A percentile compares a stretch with the other conserved stretches of the same genome.
Evolutionary conservation across 768 basidiomycete genomes (phyloP).

Genomic region (Sarcodon aspratus): DNA sequence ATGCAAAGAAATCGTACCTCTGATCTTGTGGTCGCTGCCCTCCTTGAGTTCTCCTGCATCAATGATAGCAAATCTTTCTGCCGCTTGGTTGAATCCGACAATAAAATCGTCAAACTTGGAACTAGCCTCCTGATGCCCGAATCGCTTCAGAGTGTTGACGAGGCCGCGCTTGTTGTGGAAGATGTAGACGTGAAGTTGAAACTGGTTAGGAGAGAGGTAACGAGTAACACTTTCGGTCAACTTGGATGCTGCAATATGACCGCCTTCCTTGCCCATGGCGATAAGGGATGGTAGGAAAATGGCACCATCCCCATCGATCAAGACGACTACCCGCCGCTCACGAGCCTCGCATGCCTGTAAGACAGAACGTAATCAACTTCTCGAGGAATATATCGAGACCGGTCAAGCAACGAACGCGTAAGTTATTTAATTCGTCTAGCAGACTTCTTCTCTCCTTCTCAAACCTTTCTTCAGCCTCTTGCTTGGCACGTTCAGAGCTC

Average conservation of each 20-base stretch:
- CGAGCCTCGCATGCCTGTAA: conserved; percentile 9
- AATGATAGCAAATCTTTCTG: conserved; percentile 54
- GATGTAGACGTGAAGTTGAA: conserved; percentile 49
- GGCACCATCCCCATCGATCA: conserved; percentile 55
- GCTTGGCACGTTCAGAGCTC: background rate
- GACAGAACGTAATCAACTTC: background rate
- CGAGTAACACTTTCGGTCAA: conserved; percentile 23
- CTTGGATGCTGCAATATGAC: conserved; percentile 40
- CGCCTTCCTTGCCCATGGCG: conserved; percentile 43
- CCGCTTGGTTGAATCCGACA: conserved; percentile 59
- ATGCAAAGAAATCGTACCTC: conserved; percentile 31
- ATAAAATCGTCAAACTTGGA: conserved; percentile 51
- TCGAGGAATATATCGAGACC: background rate
- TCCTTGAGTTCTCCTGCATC: conserved; percentile 67
- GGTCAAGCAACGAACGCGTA: background rate
- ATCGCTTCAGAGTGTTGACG: conserved; percentile 32
- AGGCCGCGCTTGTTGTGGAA: conserved; percentile 57
- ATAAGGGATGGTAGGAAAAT: conserved; percentile 49
- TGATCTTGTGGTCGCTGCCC: conserved; percentile 67
- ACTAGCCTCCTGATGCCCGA: conserved; percentile 21
- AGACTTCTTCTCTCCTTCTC: background rate
- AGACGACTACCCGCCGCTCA: conserved; percentile 27
- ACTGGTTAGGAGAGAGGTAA: conserved; percentile 14
- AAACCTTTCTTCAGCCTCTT: background rate
- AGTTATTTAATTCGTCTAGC: background rate